Evolutionary conservation across 176 grass and related monocot species (phyloP).

Genomic region (Canna indica): DNA sequence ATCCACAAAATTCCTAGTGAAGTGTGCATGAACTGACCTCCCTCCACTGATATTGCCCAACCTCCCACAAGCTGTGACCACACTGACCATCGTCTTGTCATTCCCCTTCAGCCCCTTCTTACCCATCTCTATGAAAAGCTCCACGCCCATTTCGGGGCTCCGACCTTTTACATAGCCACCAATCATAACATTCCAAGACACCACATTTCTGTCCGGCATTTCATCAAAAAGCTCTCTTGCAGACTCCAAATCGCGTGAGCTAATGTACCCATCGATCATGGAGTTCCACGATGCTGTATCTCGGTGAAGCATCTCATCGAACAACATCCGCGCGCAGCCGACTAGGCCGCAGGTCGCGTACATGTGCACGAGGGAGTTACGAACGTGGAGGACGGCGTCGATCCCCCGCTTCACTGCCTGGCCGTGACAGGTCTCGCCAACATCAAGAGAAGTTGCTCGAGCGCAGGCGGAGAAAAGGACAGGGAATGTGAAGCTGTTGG

Average conservation of each 20-base stretch:
- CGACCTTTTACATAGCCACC: conserved; percentile 28
- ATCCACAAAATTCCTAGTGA: conserved; percentile 38
- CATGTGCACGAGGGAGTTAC: conserved; percentile 41
- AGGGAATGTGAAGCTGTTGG: conserved; percentile 22
- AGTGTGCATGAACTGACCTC: conserved; percentile 35
- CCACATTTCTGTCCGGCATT: conserved; percentile 39
- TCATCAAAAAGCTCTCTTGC: conserved; percentile 30
- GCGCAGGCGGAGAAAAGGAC: conserved; percentile 23
- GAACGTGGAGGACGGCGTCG: conserved; percentile 26
- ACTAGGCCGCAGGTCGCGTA: conserved; percentile 25
- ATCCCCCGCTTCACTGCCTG: conserved; percentile 39
- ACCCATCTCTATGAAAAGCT: conserved; percentile 34
- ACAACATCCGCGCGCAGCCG: conserved; percentile 25
- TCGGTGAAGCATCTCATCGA: conserved; percentile 39
- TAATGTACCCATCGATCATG: conserved; percentile 31
- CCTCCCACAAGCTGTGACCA: conserved; percentile 31
- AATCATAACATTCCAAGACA: conserved; percentile 57
- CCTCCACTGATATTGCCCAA: conserved; percentile 29
- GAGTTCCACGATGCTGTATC: conserved; percentile 44
- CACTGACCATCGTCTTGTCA: conserved; percentile 25
- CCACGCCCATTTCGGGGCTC: conserved; percentile 26
- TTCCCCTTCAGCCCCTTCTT: conserved; percentile 18
- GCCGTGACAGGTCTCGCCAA: conserved; percentile 21
- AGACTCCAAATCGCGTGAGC: conserved; percentile 1
- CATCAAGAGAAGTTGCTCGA: background rate